Evolutionary conservation across 176 grass and related monocot genomes (phyloP).

Genomic region (Cymbopogon citratus): DNA sequence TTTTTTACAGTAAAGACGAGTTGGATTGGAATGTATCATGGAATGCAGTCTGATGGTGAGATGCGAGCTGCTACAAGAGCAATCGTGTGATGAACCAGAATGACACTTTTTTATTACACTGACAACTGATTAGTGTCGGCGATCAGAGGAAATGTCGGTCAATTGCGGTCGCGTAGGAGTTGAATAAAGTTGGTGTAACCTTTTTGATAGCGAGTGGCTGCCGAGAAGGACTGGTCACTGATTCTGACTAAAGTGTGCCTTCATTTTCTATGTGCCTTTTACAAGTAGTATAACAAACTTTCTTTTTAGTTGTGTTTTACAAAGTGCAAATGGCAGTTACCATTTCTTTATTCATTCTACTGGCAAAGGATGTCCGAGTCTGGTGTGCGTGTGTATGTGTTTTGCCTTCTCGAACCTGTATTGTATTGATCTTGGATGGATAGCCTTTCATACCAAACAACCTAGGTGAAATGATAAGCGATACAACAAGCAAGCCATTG

Average conservation of each 20-base stretch:
- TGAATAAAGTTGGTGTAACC: slow-evolving; percentile 36
- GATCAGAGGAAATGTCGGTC: slow-evolving; percentile 7
- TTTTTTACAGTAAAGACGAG: neutral
- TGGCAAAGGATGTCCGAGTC: neutral
- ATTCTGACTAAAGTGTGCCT: neutral
- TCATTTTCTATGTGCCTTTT: neutral
- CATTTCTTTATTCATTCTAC: neutral
- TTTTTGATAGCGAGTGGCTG: slow-evolving; percentile 5
- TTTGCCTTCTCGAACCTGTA: neutral
- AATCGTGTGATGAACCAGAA: neutral
- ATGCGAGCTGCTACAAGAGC: neutral
- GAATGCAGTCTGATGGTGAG: neutral
- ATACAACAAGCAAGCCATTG: neutral
- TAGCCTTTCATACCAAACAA: neutral
- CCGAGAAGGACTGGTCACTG: slow-evolving; percentile 23
- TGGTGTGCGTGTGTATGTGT: neutral
- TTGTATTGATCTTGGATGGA: neutral
- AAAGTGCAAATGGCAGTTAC: neutral
- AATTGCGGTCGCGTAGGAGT: slow-evolving; percentile 26
- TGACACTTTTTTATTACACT: neutral
- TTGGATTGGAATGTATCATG: neutral
- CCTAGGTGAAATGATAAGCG: neutral
- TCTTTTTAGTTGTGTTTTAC: neutral
- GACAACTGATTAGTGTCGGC: slow-evolving; percentile 16
- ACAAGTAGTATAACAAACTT: neutral